Conservation (phyloP, 148 eudicot genomes). For the Chenopodium suecicum region DNA sequence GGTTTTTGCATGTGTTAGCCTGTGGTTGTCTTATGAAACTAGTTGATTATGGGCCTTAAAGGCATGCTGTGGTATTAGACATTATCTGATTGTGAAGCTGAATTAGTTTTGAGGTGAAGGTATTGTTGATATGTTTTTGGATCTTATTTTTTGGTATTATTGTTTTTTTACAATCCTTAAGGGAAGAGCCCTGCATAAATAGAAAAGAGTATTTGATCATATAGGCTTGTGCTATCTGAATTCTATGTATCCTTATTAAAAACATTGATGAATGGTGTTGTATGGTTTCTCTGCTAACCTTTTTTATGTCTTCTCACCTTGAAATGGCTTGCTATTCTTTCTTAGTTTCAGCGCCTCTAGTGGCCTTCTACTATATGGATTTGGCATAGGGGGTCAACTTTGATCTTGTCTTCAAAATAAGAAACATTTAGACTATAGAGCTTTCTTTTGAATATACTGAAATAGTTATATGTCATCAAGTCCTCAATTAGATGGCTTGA, state of each 20-base stretch:
- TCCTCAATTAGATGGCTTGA: neutral
- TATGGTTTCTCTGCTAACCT: neutral
- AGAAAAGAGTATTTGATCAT: too few relatives aligned
- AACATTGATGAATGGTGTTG: neutral
- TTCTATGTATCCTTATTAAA: neutral
- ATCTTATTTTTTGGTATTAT: too few relatives aligned
- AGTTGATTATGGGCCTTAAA: neutral
- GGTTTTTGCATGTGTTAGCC: constrained; percentile 2
- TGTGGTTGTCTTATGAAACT: neutral
- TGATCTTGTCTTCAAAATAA: neutral
- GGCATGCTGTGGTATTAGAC: neutral
- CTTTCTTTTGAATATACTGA: neutral
- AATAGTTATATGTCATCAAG: neutral
- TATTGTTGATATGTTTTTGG: neutral
- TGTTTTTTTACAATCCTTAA: too few relatives aligned
- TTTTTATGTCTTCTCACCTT: neutral
- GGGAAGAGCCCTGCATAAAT: too few relatives aligned
- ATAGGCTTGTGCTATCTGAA: neutral
- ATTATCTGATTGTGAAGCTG: neutral
- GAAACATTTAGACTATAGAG: neutral
- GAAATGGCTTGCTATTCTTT: neutral
- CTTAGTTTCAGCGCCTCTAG: neutral
- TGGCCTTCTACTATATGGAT: neutral
- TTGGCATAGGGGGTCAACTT: neutral
- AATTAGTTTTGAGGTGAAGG: neutral